A percentile compares a stretch with the other conserved stretches of the same genome.
Evolutionary conservation across 2,329 filamentous ascomycete genomes (phyloP).

Genomic region (Fusarium kyushuense): DNA sequence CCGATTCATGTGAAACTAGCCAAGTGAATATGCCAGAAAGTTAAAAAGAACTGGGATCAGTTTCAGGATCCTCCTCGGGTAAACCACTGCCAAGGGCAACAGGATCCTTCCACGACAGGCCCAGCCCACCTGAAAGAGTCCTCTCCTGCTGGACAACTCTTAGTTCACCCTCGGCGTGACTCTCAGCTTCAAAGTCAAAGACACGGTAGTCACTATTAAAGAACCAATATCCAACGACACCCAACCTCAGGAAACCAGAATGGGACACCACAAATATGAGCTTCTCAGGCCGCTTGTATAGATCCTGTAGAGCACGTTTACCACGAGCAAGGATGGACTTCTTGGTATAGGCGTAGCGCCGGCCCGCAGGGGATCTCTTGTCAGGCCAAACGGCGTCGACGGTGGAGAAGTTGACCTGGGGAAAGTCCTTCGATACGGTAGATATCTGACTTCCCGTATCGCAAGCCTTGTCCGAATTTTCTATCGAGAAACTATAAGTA

Average conservation of each 20-base stretch:
- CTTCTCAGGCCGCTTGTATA: constrained; percentile 68
- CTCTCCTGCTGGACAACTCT: constrained; percentile 61
- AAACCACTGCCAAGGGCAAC: constrained; percentile 56
- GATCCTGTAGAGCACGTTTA: constrained; percentile 60
- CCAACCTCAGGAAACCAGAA: constrained; percentile 71
- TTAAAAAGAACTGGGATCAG: constrained; percentile 3
- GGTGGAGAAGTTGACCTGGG: constrained; percentile 65
- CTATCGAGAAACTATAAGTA: constrained; percentile 47
- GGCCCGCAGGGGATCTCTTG: constrained; percentile 64
- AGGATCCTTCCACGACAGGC: constrained; percentile 51
- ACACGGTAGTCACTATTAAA: constrained; percentile 74
- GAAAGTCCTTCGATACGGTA: constrained; percentile 62
- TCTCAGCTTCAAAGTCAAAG: constrained; percentile 63
- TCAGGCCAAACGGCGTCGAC: constrained; percentile 72
- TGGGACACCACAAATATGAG: constrained; percentile 74
- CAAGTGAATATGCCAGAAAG: neutral
- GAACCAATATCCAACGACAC: constrained; percentile 66
- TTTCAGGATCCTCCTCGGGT: constrained; percentile 49
- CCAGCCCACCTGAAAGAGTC: constrained; percentile 53
- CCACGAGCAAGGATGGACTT: constrained; percentile 67
- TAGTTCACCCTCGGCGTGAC: constrained; percentile 44
- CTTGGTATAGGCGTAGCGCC: constrained; percentile 65
- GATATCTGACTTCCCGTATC: constrained; percentile 68
- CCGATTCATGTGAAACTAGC: neutral
- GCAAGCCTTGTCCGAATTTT: constrained; percentile 69